Evolutionary conservation across 352 stramenopile species (phyloP).

Genomic region (Phytophthora pini): DNA sequence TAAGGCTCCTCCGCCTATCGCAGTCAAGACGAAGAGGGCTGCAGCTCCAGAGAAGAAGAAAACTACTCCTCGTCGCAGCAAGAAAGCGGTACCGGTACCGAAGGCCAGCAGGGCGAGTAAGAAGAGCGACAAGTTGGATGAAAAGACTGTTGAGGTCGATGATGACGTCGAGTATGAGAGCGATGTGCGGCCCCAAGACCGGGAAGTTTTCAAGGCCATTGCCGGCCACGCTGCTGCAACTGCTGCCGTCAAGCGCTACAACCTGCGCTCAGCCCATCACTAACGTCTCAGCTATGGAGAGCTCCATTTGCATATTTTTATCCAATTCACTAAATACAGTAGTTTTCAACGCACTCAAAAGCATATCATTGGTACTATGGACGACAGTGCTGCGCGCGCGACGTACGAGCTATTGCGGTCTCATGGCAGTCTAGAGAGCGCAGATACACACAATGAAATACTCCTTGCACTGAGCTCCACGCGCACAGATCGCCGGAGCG

Average conservation of each 20-base stretch:
- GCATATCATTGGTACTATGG: neutral
- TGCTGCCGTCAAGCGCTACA: slow-evolving; percentile 59
- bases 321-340: slow-evolving; percentile 15
- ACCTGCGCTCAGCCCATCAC: slow-evolving; percentile 42
- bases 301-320: neutral
- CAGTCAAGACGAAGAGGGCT: slow-evolving; percentile 25
- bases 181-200: slow-evolving; percentile 49
- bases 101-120: slow-evolving; percentile 25
- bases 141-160: slow-evolving; percentile 19
- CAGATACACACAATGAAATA: slow-evolving; percentile 49
- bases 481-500: slow-evolving; percentile 29
- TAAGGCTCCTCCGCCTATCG: neutral
- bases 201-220: slow-evolving; percentile 64
- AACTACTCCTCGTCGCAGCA: slow-evolving; percentile 18
- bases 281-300: slow-evolving; percentile 6
- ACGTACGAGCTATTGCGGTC: slow-evolving; percentile 45
- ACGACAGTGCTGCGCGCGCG: slow-evolving; percentile 11
- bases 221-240: slow-evolving; percentile 67
- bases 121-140: slow-evolving; percentile 10
- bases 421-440: slow-evolving; percentile 25
- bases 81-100: slow-evolving; percentile 6
- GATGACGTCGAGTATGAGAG: slow-evolving; percentile 1
- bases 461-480: slow-evolving; percentile 42
- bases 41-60: slow-evolving; percentile 31
- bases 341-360: neutral